phyloP scores from a whole-genome alignment of 192 early-diverging fungal species.

The Podila minutissima region DNA sequence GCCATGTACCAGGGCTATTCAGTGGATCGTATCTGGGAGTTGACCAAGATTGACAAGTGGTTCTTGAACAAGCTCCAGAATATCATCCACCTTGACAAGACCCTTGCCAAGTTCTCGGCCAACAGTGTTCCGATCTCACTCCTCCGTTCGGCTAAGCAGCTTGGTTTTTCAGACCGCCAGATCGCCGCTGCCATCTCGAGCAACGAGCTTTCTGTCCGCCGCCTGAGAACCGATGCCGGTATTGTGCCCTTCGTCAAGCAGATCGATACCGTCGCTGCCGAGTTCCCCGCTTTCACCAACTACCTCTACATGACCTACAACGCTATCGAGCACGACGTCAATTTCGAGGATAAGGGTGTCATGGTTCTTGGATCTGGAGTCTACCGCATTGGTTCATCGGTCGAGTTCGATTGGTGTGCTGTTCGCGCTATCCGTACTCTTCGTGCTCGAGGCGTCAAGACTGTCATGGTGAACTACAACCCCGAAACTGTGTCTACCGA shows the following conservation, averaged over 20 bases:
- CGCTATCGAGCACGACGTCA: conserved; percentile 90
- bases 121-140: conserved; percentile 64
- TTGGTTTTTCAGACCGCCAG: conserved; percentile 96
- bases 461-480: conserved; percentile 99
- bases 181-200: conserved; percentile 72
- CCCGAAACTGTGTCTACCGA: conserved; percentile 99
- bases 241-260: conserved; percentile 97
- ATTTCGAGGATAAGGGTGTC: conserved; percentile 92
- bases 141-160: conserved; percentile 86
- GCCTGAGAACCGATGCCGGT: conserved; percentile 78
- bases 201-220: conserved; percentile 90
- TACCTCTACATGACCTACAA: conserved; percentile 99
- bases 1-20: conserved; percentile 91
- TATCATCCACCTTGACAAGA: conserved; percentile 84
- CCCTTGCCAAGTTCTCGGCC: conserved; percentile 67
- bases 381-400: conserved; percentile 97
- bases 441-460: conserved; percentile 87
- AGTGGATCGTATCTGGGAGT: conserved; percentile 88
- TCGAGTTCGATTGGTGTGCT: conserved; percentile 99
- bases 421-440: conserved; percentile 96
- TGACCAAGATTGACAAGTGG: conserved; percentile 96
- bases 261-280: conserved; percentile 98
- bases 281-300: conserved; percentile 98
- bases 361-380: conserved; percentile 99
- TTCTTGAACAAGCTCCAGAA: conserved; percentile 94